Evolutionary conservation across 1,284 basidiomycete species (phyloP), one percentile per base, ranked within the genome.

Genomic region (Leucoagaricus sp.): DNA sequence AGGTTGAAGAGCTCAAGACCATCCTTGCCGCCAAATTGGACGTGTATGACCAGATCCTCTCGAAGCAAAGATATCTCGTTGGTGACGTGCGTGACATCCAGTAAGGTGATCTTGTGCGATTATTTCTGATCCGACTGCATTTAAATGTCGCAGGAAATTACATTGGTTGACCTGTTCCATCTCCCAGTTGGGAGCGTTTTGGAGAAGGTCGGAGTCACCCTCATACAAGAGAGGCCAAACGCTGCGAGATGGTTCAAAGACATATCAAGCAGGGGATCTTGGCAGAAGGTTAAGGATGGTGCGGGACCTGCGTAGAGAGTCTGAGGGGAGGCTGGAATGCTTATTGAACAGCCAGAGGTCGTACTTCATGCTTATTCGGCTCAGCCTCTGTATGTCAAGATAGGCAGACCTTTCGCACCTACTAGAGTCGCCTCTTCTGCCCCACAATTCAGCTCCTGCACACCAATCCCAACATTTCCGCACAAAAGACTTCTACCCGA

Each of bases 11-110:
- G 6, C 61, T 66, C n/a, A 64, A 67, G 26, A 58, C 53, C 1
- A 62, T 41, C 0, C 65, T 82, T 12, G 63, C 69, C 10, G 55
- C 46, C 12, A 76, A 74, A 54, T 69, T 84, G n/a, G 67, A 75
- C 26, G 77, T 66, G 0, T 48, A 48, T 17, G 29, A 48, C 9
- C 46, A 48, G 17, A 48, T 48, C 1, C 46, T 48, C n/a, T 48
- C 69, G 53, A 81, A 79, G 65, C 73, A 77, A 53, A 75, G 72
- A 56, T 82, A 77, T 60, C 59, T 81, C 23, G 77, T 72, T 21
- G 80, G 80, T 10, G 66, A 81, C 56, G 74, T 76, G 34, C 54
- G 72, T 67, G 12, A 33, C 31, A 33, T 33, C 12, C 12, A 6
- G 6, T 33, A 33, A 33, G 12, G 7, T 12, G 31, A 6, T 7